A percentile compares a stretch with the other conserved stretches of the same genome.
These are phyloP conservation scores for Penicillium expansum DNA, from an alignment of 2,329 filamentous ascomycete species.

Conservation along the genomic window DNA sequence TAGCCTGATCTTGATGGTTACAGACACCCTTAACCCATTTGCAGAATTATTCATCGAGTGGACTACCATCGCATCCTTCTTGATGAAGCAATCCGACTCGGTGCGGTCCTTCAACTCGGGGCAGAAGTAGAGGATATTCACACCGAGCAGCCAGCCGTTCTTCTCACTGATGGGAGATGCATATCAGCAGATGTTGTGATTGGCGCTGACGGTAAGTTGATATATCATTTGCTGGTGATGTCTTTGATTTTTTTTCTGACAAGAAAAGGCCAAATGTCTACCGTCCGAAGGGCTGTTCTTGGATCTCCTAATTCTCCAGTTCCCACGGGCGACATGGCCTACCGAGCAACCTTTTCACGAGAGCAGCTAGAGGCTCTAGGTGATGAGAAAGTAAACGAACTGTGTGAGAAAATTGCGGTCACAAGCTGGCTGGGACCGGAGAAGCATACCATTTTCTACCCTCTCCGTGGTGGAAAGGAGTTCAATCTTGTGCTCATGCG, in stretches of 20 bases:
- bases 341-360: constrained; percentile 51
- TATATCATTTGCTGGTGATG: no score
- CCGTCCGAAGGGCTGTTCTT: constrained; percentile 26
- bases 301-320: constrained; percentile 45
- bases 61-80: constrained; percentile 21
- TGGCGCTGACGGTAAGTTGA: constrained; percentile 19
- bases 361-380: constrained; percentile 50
- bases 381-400: constrained; percentile 32
- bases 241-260: not conserved
- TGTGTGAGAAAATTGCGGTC: constrained; percentile 50
- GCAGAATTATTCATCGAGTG: constrained; percentile 22
- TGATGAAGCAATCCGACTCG: constrained; percentile 14
- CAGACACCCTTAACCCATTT: not conserved
- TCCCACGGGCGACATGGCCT: constrained; percentile 63
- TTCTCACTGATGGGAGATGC: constrained; percentile 5
- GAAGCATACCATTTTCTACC: constrained; percentile 61
- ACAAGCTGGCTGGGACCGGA: constrained; percentile 63
- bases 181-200: constrained; percentile 19
- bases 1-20: not conserved
- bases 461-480: constrained; percentile 55
- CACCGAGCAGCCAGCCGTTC: constrained; percentile 1
- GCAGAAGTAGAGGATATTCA: constrained; percentile 9
- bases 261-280: constrained; percentile 17
- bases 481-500: constrained; percentile 64
- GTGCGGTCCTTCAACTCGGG: constrained; percentile 8